Conservation (phyloP, 306 rosid species). For the Vicia villosa region DNA sequence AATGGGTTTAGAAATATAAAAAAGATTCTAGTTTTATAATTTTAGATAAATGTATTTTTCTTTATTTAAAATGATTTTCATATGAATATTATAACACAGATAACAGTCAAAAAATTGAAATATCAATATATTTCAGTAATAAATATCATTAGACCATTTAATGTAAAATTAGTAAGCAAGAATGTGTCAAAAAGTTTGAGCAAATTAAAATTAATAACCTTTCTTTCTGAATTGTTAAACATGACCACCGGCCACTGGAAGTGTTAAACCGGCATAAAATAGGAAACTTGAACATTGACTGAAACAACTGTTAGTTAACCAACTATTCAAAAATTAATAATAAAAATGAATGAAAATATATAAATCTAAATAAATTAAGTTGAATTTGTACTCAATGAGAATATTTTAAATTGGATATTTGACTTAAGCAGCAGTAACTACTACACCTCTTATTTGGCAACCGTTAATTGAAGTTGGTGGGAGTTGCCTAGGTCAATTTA, state of each 20-base stretch:
- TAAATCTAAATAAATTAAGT: neutral
- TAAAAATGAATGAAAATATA: neutral
- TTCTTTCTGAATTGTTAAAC: neutral
- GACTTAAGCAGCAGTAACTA: conserved; percentile 6
- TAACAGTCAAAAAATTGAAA: neutral
- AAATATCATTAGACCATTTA: neutral
- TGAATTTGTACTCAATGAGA: neutral
- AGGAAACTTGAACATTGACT: conserved; percentile 6
- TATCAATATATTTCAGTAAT: neutral
- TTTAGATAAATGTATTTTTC: neutral
- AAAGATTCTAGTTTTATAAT: too few relatives aligned
- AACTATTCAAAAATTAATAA: neutral
- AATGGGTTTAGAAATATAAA: too few relatives aligned
- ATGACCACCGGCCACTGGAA: neutral
- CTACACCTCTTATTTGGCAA: neutral
- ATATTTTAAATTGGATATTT: neutral
- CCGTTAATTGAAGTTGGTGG: conserved; percentile 10
- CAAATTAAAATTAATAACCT: neutral
- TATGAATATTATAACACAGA: neutral
- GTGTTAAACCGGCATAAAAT: conserved; percentile 1
- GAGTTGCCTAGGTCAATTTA: conserved; percentile 36
- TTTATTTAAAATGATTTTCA: neutral
- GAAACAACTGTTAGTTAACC: neutral
- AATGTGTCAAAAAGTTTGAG: neutral
- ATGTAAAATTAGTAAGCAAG: neutral